phyloP scores from a whole-genome alignment of 140 eudicot genomes.

The Stevia rebaudiana region DNA sequence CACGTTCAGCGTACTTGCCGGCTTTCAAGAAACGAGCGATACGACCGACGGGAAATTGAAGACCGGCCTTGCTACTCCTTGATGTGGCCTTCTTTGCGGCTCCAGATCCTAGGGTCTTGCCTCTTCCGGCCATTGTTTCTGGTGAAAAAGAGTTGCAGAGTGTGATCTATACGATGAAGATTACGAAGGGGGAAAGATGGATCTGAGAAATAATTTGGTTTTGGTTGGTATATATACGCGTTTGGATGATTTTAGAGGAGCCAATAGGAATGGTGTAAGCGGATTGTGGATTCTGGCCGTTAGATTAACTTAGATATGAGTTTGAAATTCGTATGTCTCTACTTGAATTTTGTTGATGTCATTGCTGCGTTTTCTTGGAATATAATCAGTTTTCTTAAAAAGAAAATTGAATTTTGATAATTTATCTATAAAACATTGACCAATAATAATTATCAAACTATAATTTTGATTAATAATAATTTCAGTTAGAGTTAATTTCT shows the following conservation, averaged over 20 bases:
- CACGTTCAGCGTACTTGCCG: conserved; percentile 62
- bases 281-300: conserved; percentile 42
- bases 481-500: no score
- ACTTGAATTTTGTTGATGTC: not conserved
- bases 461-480: no score
- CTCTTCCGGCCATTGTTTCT: conserved; percentile 38
- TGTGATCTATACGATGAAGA: not conserved
- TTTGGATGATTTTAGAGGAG: conserved; percentile 5
- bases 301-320: conserved; percentile 23
- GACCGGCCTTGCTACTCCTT: conserved; percentile 49
- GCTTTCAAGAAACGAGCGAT: conserved; percentile 44
- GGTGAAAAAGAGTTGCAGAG: not conserved
- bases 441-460: no score
- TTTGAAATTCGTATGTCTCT: not conserved
- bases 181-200: not conserved
- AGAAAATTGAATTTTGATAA: no score
- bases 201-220: not conserved
- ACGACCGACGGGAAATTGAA: conserved; percentile 46
- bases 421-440: no score
- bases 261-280: conserved; percentile 39
- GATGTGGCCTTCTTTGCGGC: conserved; percentile 42
- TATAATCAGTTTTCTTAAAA: not conserved
- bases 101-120: conserved; percentile 36
- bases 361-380: not conserved
- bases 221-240: conserved; percentile 32